phyloP scores from a whole-genome alignment of 1,139 yeast genomes.

The Torulaspora pretoriensis region DNA sequence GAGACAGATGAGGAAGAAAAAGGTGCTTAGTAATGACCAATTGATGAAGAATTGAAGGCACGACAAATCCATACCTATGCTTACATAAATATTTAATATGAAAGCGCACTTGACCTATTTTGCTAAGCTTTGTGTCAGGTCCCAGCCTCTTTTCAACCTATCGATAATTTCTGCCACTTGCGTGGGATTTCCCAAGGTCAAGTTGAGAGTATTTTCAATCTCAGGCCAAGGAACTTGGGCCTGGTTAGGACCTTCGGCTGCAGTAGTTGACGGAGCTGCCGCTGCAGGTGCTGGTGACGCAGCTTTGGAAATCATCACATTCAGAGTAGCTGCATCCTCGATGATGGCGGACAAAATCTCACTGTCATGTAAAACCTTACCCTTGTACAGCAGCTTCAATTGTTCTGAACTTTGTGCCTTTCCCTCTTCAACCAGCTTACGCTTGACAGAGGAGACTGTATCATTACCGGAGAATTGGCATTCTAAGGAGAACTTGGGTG shows the following conservation, averaged over 20 bases:
- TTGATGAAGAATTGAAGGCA: constrained; percentile 1
- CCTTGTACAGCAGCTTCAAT: constrained; percentile 44
- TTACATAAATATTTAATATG: constrained; percentile 7
- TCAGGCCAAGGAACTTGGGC: constrained; percentile 38
- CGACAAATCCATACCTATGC: background rate
- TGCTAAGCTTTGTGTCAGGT: constrained; percentile 27
- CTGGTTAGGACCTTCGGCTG: constrained; percentile 6
- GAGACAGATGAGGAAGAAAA: constrained; percentile 34
- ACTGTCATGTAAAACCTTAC: constrained; percentile 47
- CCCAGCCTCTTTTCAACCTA: constrained; percentile 44
- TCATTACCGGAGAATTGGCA: constrained; percentile 31
- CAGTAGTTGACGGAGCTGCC: constrained; percentile 8
- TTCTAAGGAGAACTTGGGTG: constrained; percentile 42
- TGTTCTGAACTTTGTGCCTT: constrained; percentile 32
- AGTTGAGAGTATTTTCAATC: constrained; percentile 28
- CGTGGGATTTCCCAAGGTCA: constrained; percentile 21
- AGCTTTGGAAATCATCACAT: constrained; percentile 38
- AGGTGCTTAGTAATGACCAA: constrained; percentile 11
- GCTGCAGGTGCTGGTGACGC: constrained; percentile 8
- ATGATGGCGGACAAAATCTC: constrained; percentile 30
- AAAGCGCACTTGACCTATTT: background rate
- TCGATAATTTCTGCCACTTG: constrained; percentile 31
- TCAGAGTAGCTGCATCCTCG: constrained; percentile 28
- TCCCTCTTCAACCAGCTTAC: constrained; percentile 32
- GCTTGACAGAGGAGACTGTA: constrained; percentile 41